These are phyloP conservation scores for Aspergillus clavatus DNA, from an alignment of 2,329 filamentous ascomycete genomes.

Conservation along the genomic window DNA sequence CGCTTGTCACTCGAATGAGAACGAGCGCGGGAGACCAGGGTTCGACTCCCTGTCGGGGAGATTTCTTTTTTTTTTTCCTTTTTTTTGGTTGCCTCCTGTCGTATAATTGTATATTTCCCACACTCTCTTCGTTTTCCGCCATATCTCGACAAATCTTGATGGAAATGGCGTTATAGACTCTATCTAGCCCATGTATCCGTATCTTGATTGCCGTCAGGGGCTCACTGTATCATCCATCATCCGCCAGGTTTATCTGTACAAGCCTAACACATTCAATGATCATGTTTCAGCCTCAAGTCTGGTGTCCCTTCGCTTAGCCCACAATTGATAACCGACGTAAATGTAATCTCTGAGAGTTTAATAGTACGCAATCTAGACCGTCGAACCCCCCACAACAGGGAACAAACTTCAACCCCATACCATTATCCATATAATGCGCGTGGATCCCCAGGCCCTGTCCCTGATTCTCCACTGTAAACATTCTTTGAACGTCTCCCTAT, in stretches of 20 bases:
- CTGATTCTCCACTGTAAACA: not conserved
- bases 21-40: not conserved
- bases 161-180: too few species aligned
- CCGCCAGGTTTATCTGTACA: too few species aligned
- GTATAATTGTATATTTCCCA: too few species aligned
- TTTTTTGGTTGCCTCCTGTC: not conserved
- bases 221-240: too few species aligned
- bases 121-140: too few species aligned
- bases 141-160: too few species aligned
- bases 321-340: not conserved
- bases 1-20: not conserved
- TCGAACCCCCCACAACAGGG: too few species aligned
- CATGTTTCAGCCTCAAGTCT: not conserved
- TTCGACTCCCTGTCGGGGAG: conserved; percentile 1
- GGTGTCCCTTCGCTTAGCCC: not conserved
- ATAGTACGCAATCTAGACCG: not conserved
- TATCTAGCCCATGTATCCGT: too few species aligned
- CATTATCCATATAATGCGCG: not conserved
- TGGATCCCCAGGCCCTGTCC: not conserved
- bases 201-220: too few species aligned
- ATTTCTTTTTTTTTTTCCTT: not conserved
- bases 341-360: not conserved
- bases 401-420: not conserved
- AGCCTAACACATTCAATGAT: too few species aligned
- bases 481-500: not conserved